Evolutionary conservation across 805 yeast genomes (phyloP), one percentile per base, ranked within the genome.

Genomic region (Brettanomyces naardenensis): DNA sequence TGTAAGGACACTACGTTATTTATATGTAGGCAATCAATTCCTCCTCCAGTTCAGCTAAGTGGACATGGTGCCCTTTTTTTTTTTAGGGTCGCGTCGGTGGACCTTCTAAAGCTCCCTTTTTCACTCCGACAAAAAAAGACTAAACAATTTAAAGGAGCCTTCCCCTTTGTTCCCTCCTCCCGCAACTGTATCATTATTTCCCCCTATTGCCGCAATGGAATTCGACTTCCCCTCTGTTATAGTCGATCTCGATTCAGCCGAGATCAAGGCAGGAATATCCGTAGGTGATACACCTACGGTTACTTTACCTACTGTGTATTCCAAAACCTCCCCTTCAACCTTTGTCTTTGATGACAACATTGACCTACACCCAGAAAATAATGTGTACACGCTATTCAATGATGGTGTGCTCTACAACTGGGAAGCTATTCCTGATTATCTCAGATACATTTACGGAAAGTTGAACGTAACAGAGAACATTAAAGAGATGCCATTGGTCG

Each of bases 251-350:
- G 87, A 86, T 15, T 66, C 85, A 1, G 59, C 68, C 36, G 62
- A 69, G 9, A 79, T 86, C 19, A 72, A 77, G 42, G 88, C 88
- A 1, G 90, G 90, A 3, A 69, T 79, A 46, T 78, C 86, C 13
- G 70, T 71, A 36, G 77, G 70, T 35, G 83, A 80, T 36, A 53
- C 73, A 15, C 92, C 92, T 0, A 61, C 73, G 10, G 52, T 79
- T 25, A 69, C 73, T 4, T 63, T 79, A 44, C 74, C 78, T 34
- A 67, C 85, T 4, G 63, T 68, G 29, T 81, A 80, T 51, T 66
- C 72, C 33, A 59, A 60, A 43, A 61, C 56, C 38, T 43, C 56
- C 18, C 32, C 52, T 33, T 48, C 48, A 15, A 15, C 27, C 14
- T 49, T 47, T 37, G 46, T 44, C 31, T 52, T 60, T 39, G 71